Conservation (phyloP, 75 land plant species). For the Adiantum capillusveneris region DNA sequence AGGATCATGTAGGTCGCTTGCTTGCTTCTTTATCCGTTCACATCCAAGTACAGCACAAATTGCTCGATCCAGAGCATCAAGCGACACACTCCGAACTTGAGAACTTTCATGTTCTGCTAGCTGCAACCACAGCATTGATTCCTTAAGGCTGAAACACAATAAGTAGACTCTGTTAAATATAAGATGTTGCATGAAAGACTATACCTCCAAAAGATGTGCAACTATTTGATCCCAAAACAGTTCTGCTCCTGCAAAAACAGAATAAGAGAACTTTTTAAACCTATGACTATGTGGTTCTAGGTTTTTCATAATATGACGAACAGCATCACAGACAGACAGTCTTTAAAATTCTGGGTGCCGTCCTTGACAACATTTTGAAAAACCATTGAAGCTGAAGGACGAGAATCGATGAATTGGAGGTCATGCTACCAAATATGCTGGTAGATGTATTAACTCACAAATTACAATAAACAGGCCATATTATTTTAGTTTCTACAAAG, state of each 20-base stretch:
- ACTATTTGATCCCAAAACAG: slow-evolving; percentile 79
- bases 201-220: slow-evolving; percentile 83
- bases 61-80: slow-evolving; percentile 88
- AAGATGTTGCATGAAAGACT: slow-evolving; percentile 1
- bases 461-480: too few species aligned
- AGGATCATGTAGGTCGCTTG: neutral
- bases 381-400: too few species aligned
- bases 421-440: too few species aligned
- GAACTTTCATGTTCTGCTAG: slow-evolving; percentile 61
- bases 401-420: too few species aligned
- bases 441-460: too few species aligned
- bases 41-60: slow-evolving; percentile 87
- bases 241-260: slow-evolving; percentile 69
- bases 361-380: too few species aligned
- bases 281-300: too few species aligned
- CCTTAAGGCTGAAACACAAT: neutral
- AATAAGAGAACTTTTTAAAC: too few species aligned
- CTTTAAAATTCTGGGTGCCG: too few species aligned
- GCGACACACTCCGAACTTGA: slow-evolving; percentile 63
- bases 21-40: slow-evolving; percentile 33
- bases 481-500: too few species aligned
- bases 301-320: too few species aligned
- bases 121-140: slow-evolving; percentile 29
- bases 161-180: neutral
- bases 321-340: too few species aligned